A percentile compares a stretch with the other conserved stretches of the same genome.
These are phyloP conservation scores for Calamus simplicifolius DNA, from an alignment of 176 grass and related monocot species.

Conservation along the genomic window DNA sequence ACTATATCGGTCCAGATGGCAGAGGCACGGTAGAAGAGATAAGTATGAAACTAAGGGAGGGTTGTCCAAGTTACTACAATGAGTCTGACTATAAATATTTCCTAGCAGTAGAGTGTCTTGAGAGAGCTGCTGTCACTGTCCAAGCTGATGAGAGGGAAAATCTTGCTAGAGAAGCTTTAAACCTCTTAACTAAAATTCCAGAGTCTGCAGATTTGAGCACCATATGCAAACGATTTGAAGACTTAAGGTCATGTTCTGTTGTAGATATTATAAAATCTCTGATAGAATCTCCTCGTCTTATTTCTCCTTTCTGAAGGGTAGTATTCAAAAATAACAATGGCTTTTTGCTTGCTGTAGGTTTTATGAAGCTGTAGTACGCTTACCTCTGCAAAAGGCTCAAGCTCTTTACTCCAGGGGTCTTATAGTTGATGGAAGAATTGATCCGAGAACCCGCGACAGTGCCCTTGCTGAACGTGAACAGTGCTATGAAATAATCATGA, in stretches of 20 bases:
- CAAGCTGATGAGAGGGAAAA: conserved; percentile 58
- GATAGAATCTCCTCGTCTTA: not conserved
- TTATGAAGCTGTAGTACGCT: conserved; percentile 81
- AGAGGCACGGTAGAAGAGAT: conserved; percentile 79
- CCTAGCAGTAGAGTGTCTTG: conserved; percentile 84
- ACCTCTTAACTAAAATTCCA: conserved; percentile 70
- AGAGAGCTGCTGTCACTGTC: conserved; percentile 59
- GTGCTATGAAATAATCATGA: conserved; percentile 84
- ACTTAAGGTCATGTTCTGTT: conserved; percentile 52
- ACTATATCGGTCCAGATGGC: conserved; percentile 87
- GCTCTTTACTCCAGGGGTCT: conserved; percentile 56
- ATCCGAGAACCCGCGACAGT: conserved; percentile 39
- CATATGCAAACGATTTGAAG: conserved; percentile 97
- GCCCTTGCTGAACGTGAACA: conserved; percentile 49
- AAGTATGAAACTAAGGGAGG: conserved; percentile 78
- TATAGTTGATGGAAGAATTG: conserved; percentile 48
- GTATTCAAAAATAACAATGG: conserved; percentile 21
- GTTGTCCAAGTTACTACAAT: conserved; percentile 97
- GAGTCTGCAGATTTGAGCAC: conserved; percentile 74
- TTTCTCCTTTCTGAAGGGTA: not conserved
- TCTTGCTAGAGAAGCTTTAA: conserved; percentile 91
- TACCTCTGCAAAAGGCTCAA: conserved; percentile 90
- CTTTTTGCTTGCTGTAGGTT: conserved; percentile 34
- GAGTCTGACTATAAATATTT: conserved; percentile 91
- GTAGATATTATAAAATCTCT: not conserved